Conservation (phyloP, 2,329 filamentous ascomycete genomes). For the Talaromyces sp. region DNA sequence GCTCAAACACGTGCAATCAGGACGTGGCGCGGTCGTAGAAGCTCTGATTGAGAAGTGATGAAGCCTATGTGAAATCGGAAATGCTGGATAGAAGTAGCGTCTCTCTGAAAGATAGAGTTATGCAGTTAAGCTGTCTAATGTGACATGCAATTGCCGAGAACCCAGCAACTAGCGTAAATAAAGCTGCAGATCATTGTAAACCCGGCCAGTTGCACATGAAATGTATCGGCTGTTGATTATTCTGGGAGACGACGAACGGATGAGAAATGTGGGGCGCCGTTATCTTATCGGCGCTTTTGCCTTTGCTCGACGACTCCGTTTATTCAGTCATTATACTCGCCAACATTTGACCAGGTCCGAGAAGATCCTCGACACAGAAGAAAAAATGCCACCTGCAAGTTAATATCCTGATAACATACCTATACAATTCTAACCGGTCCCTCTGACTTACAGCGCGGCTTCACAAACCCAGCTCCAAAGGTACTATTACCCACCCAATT, state of each 20-base stretch:
- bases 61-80: not conserved
- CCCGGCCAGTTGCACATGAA: not conserved
- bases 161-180: not conserved
- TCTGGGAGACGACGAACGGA: not conserved
- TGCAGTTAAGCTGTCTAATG: not conserved
- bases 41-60: not conserved
- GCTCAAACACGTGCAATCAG: not conserved
- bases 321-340: not conserved
- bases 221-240: not conserved
- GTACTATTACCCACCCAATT: slow-evolving; percentile 18
- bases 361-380: not conserved
- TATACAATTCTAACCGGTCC: not conserved
- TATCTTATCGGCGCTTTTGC: not conserved
- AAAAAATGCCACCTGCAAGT: slow-evolving; percentile 9
- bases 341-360: not conserved
- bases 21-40: not conserved
- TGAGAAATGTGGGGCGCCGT: not conserved
- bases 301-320: not conserved
- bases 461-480: slow-evolving; percentile 45
- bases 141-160: not conserved
- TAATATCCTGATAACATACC: not conserved
- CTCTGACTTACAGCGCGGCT: slow-evolving; percentile 33
- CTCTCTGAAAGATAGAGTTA: not conserved
- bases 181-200: not conserved
- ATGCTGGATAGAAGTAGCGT: not conserved